phyloP scores from a whole-genome alignment of 257 asterid genomes.

The Solanum chmielewskii region DNA sequence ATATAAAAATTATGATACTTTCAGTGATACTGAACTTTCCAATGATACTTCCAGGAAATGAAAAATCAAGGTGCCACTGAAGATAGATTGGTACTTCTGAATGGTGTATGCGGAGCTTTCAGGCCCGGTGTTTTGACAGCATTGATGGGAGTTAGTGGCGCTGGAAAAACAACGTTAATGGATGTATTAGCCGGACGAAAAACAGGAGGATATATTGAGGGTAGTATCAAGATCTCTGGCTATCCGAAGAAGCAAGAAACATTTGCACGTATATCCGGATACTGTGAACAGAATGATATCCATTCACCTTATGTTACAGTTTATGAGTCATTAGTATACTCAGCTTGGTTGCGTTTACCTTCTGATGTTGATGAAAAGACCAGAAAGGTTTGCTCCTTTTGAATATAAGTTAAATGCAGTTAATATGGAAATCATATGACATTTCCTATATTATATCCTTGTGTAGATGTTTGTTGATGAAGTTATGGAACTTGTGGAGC shows the following conservation, averaged over 20 bases:
- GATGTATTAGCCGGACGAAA: slow-evolving; percentile 71
- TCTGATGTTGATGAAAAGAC: slow-evolving; percentile 32
- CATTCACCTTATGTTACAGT: slow-evolving; percentile 73
- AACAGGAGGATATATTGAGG: slow-evolving; percentile 77
- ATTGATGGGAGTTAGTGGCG: slow-evolving; percentile 76
- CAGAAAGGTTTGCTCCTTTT: slow-evolving; percentile 21
- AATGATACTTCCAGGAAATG: slow-evolving; percentile 41
- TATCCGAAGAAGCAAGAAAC: slow-evolving; percentile 64
- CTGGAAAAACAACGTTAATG: slow-evolving; percentile 80
- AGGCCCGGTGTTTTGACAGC: slow-evolving; percentile 82
- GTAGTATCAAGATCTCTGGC: slow-evolving; percentile 50
- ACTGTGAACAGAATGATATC: slow-evolving; percentile 72
- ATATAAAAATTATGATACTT: neutral
- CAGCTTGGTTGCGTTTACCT: slow-evolving; percentile 66
- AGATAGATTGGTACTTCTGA: slow-evolving; percentile 44
- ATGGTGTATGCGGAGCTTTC: slow-evolving; percentile 58
- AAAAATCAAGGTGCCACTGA: slow-evolving; percentile 37
- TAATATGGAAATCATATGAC: neutral
- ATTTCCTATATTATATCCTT: neutral
- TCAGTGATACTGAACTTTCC: neutral
- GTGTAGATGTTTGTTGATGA: slow-evolving; percentile 62
- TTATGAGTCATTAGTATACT: slow-evolving; percentile 53
- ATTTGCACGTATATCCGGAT: slow-evolving; percentile 60
- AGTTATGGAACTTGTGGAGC: slow-evolving; percentile 72
- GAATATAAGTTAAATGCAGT: neutral